Base-by-base conservation (phyloP, 2,329 filamentous ascomycete species). In the Colletotrichum sp. region DNA sequence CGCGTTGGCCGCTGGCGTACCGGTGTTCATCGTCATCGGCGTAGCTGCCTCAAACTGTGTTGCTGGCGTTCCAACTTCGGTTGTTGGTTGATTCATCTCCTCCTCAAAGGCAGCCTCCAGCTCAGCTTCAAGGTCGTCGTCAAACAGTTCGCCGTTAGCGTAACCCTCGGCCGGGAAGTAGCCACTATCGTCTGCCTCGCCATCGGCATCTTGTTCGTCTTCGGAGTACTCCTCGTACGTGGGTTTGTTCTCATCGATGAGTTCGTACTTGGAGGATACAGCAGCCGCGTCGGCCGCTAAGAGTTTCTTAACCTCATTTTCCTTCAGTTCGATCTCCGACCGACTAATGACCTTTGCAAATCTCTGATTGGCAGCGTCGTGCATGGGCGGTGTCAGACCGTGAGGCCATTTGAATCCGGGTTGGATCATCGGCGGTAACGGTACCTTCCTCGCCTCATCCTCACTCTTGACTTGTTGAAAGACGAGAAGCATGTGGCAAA, bases 401-500 rank as follows among this genome's bases (percentile, higher is more conserved):
- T 98, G 96, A 1, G 95, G 94, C 88, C 95, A 98, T 81, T 92
- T 93, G 80, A 93, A 93, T 7, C 85, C 93, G 83, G 84, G 87
- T 80, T 95, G 91, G 67, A 98, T 89, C 80, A 95, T 93, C 69
- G 88, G 84, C 2, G 96, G 96, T 16, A 98, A 86, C n/a, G 93
- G 90, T 69, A 87, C 89, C n/a, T 87, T 88, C 80, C 89, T 87
- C 2, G 93, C 93, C 81, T 94, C 93, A n/a, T 89, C 86, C 78
- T 95, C 93, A 70, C 85, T 93, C 63, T 88, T 86, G 22, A 96
- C 93, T 36, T 85, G 88, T 10, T 94, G 93, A 74, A 96, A 91
- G 2, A 96, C 94, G 9, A 98, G 86, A 44, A 98, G 90, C 94
- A 98, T 98, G 86, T 98, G 95, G 79, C 94, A 95, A 39, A 98